Percentiles rank a stretch among this genome's conserved stretches.
Conservation (phyloP, 2,329 filamentous ascomycete genomes). For the Penicillium crustosum region DNA sequence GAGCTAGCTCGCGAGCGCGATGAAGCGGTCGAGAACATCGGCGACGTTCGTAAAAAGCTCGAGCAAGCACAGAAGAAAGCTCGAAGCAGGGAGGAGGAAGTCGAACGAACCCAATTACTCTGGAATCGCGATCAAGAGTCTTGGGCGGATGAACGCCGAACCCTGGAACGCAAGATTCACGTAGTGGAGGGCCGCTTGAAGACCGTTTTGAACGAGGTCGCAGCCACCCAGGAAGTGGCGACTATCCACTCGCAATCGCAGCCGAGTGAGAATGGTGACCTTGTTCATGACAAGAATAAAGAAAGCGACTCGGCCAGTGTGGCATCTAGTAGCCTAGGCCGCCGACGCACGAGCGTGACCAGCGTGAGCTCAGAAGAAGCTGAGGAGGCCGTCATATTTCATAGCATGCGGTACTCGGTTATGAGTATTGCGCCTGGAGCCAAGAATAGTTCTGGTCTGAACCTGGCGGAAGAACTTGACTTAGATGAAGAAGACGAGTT, state of each 20-base stretch:
- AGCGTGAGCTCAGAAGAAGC: conserved; percentile 52
- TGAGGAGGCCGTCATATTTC: conserved; percentile 50
- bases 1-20: conserved; percentile 85
- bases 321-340: conserved; percentile 63
- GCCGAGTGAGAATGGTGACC: conserved; percentile 62
- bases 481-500: conserved; percentile 74
- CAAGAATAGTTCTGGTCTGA: conserved; percentile 64
- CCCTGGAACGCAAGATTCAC: conserved; percentile 79
- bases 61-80: conserved; percentile 76
- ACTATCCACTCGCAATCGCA: conserved; percentile 31
- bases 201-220: conserved; percentile 79
- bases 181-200: conserved; percentile 87
- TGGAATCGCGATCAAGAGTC: conserved; percentile 81
- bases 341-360: conserved; percentile 60
- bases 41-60: conserved; percentile 73
- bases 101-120: conserved; percentile 70
- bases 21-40: conserved; percentile 69
- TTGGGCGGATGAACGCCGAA: conserved; percentile 82
- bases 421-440: conserved; percentile 58
- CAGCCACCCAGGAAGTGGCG: conserved; percentile 38
- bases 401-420: conserved; percentile 69
- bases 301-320: conserved; percentile 71
- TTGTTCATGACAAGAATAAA: conserved; percentile 58
- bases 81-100: conserved; percentile 78
- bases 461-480: conserved; percentile 85